Percentiles rank a stretch among this genome's conserved stretches.
These are phyloP conservation scores for Trypanosoma cruzi DNA, from an alignment of 208 protist genomes.

Conservation along the genomic window DNA sequence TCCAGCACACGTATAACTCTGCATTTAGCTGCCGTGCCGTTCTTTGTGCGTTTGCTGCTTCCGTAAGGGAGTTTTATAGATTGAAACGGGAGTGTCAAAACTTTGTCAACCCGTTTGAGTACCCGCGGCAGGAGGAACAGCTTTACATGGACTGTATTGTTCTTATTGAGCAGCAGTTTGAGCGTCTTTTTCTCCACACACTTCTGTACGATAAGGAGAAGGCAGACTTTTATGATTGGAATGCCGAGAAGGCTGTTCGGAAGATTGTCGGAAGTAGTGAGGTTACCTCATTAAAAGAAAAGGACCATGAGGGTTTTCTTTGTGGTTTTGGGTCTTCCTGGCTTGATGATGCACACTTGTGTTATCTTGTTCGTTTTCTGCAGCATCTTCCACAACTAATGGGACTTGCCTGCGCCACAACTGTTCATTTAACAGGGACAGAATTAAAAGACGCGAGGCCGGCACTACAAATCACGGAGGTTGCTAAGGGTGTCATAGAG, in stretches of 20 bases:
- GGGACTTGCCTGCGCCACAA: slow-evolving; percentile 57
- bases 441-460: neutral
- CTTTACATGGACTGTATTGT: slow-evolving; percentile 58
- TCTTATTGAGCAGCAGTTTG: slow-evolving; percentile 56
- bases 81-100: slow-evolving; percentile 48
- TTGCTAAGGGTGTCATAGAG: slow-evolving; percentile 53
- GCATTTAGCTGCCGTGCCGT: slow-evolving; percentile 46
- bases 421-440: neutral
- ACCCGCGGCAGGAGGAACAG: slow-evolving; percentile 61
- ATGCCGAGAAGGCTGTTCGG: slow-evolving; percentile 25
- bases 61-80: slow-evolving; percentile 51
- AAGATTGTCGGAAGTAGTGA: neutral
- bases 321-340: slow-evolving; percentile 5
- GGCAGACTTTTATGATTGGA: slow-evolving; percentile 61
- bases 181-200: slow-evolving; percentile 44
- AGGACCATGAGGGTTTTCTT: neutral
- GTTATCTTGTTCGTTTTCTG: slow-evolving; percentile 82
- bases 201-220: slow-evolving; percentile 78
- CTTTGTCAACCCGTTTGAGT: slow-evolving; percentile 71
- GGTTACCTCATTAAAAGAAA: neutral
- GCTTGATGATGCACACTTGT: slow-evolving; percentile 49
- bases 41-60: slow-evolving; percentile 46
- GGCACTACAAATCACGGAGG: slow-evolving; percentile 44
- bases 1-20: slow-evolving; percentile 23
- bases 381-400: slow-evolving; percentile 85